Evolutionary conservation across 1,284 basidiomycete genomes (phyloP).

Genomic region (Ganoderma boninense): DNA sequence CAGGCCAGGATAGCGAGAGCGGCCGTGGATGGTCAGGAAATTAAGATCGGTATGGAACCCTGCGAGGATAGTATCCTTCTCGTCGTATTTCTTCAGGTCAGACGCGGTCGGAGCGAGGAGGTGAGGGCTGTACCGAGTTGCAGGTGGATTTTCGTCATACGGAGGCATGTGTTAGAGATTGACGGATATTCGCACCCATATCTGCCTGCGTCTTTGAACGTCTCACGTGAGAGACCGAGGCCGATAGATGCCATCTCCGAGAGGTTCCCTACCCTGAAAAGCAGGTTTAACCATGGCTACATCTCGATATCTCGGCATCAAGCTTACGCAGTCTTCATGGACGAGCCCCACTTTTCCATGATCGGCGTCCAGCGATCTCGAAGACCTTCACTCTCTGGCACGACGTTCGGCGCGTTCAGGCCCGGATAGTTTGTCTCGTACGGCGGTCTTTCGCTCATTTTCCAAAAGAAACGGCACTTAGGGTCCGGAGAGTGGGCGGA

Average conservation of each 20-base stretch:
- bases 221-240: conserved; percentile 71
- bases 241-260: conserved; percentile 87
- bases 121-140: conserved; percentile 67
- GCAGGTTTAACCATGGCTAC: neutral
- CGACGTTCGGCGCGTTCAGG: conserved; percentile 82
- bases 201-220: conserved; percentile 79
- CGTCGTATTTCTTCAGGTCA: conserved; percentile 80
- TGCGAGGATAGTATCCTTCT: conserved; percentile 84
- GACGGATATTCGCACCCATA: conserved; percentile 68
- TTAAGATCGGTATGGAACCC: conserved; percentile 91
- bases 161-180: neutral
- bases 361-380: conserved; percentile 67
- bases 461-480: conserved; percentile 94
- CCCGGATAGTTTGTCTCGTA: conserved; percentile 80
- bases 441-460: conserved; percentile 80
- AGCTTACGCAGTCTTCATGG: conserved; percentile 85
- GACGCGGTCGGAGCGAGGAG: conserved; percentile 92
- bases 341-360: conserved; percentile 85
- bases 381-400: conserved; percentile 68
- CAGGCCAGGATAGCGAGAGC: conserved; percentile 84
- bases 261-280: conserved; percentile 75
- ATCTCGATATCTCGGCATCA: neutral
- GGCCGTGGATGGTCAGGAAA: conserved; percentile 90
- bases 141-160: neutral
- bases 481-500: conserved; percentile 84